Percentiles rank a stretch among this genome's conserved stretches.
Evolutionary conservation across 192 early-diverging fungal genomes (phyloP).

Genomic region (Linnemannia schmuckeri): DNA sequence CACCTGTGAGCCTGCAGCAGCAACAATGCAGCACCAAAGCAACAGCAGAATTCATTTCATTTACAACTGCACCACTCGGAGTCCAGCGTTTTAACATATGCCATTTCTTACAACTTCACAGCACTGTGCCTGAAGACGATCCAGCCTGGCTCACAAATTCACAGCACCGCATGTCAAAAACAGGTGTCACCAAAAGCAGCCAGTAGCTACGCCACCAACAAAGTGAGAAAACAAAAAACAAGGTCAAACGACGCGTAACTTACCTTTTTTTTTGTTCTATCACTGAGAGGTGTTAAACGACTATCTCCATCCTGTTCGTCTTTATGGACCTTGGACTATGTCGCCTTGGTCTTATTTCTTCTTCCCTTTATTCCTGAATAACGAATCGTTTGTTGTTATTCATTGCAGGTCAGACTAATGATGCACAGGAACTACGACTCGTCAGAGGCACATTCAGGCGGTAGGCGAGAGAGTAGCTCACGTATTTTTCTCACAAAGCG

Average conservation of each 20-base stretch:
- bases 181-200: not conserved
- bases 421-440: not conserved
- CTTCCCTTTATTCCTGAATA: too few species aligned
- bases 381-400: not conserved
- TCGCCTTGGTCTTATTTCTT: not conserved
- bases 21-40: too few species aligned
- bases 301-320: not conserved
- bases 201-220: not conserved
- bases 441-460: too few species aligned
- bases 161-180: too few species aligned
- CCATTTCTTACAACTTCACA: not conserved
- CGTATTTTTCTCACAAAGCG: not conserved
- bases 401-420: not conserved
- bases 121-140: not conserved
- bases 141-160: not conserved
- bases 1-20: too few species aligned
- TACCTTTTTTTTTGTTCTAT: too few species aligned
- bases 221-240: not conserved
- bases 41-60: too few species aligned
- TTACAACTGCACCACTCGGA: not conserved
- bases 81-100: not conserved
- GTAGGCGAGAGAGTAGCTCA: too few species aligned
- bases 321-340: not conserved
- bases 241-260: too few species aligned
- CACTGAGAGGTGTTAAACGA: too few species aligned